Base-by-base conservation (phyloP, 805 yeast genomes). In the Pichia paraexigua region DNA sequence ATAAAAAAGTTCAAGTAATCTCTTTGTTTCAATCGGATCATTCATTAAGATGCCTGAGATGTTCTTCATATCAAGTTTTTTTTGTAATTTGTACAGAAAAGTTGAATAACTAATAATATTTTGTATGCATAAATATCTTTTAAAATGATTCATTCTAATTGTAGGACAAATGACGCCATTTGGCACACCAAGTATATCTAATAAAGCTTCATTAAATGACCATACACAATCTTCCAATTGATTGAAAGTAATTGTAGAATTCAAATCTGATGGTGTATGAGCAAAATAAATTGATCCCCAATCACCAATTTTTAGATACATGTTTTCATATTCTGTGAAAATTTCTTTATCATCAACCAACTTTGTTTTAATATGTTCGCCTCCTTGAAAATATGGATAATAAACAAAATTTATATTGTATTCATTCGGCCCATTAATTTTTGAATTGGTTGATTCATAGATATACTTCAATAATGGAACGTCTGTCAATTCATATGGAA, bases 251-350 rank as follows among this genome's bases (percentile, higher is more conserved):
- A n/a, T 35, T 35, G 18, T 35, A n/a, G 20, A 35, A 35, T 35
- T n/a, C 3, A n/a, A 8, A n/a, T 42, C 45, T 1, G 15, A 12
- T 5, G 50, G 52, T 10, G 49, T 17, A 48, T 62, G 64, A 1
- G 63, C 57, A 46, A 65, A 65, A 47, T 65, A 66, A 10, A 65
- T 46, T 0, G 56, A 48, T 2, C 69, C 69, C 65, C 64, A 62
- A 13, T 52, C 24, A 3, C 45, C 51, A 12, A 66, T 55, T 20
- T 44, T 41, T 12, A 59, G 28, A 45, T 51, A 51, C 2, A 58
- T 55, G 47, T 64, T 64, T 41, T 58, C 64, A 7, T 42, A 20
- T 8, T 47, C 27, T 1, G 62, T 51, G 43, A 60, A 61, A 4
- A 60, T 30, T 5, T 39, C 30, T 12, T 46, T 46, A 6, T 48